Evolutionary conservation across 2,329 filamentous ascomycete species (phyloP), one percentile per base, ranked within the genome.

Genomic region (Xylariaceae sp.): DNA sequence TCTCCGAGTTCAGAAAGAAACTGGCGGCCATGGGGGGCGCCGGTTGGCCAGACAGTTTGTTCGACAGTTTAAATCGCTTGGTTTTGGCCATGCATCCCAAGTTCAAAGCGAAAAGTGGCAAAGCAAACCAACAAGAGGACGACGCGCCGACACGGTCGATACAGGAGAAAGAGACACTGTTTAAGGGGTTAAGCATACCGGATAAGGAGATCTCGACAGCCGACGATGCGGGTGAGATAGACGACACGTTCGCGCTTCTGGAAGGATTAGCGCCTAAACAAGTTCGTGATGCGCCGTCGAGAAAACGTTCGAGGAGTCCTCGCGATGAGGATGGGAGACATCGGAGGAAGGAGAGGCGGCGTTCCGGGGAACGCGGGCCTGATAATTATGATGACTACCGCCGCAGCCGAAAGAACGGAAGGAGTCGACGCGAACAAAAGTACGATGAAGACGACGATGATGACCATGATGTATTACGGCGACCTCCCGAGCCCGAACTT

Each of bases 201-300:
- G 92, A 99, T 71, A 86, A 85, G 67, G 80, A 85, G 30, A 67
- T 68, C 0, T 62, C 62, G 26, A 65, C 63, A 8, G 26, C 55
- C 19, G 68, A 70, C 43, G 75, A 75, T 54, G 74, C 74, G 1
- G 87, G 89, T 67, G 88, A 84, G 18, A 87, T 96, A 66, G 94
- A 97, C 66, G 92, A 99, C 70, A 96, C 94, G 0, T 84, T 99
- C 63, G 92, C 92, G 0, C 80, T 95, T 65, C 72, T 99, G n/a
- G 94, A 97, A 70, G 87, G 85, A 0, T 74, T 97, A 37, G 91
- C 91, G 58, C 80, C 82, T 7, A 90, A 87, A 65, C 74, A 76
- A 18, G 58, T 70, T 57, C 67, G 69, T 44, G 77, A 75, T 54
- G 76, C 73, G 62, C 66, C 68, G 1, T 68, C 74, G 49, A 74